Evolutionary conservation across 305 asterid species (phyloP).

Genomic region (Fraxinus floribunda): DNA sequence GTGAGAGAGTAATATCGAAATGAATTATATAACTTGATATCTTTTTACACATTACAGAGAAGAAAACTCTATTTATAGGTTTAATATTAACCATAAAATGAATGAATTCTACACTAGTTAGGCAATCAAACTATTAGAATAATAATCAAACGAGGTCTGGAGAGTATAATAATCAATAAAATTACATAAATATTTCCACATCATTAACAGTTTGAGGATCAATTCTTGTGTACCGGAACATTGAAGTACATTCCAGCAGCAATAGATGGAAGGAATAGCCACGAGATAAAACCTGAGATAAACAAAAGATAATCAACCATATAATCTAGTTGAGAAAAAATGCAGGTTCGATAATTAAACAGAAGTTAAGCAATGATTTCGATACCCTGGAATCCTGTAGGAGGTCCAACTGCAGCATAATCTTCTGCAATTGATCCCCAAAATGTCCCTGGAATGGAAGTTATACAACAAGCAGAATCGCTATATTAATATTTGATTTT

Average conservation of each 20-base stretch:
- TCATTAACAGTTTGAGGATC: not conserved
- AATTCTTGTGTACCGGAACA: constrained; percentile 49
- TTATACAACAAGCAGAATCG: not conserved
- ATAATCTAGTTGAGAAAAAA: not conserved
- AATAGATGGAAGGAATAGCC: constrained; percentile 81
- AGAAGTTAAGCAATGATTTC: not conserved
- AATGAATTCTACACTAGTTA: not conserved
- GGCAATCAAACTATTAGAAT: not conserved
- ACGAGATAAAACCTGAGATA: constrained; percentile 62
- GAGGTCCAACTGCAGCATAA: constrained; percentile 72
- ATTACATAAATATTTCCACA: not conserved
- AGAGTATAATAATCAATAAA: not conserved
- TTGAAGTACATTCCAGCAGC: constrained; percentile 70
- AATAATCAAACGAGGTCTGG: not conserved
- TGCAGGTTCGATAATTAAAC: not conserved
- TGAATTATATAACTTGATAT: not conserved
- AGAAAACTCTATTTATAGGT: not conserved
- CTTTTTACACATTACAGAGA: not conserved
- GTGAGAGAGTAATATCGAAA: not conserved
- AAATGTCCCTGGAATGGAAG: constrained; percentile 47
- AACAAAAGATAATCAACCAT: not conserved
- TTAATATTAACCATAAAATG: not conserved
- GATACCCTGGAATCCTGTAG: constrained; percentile 81
- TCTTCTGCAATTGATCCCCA: constrained; percentile 81
- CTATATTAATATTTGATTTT: not conserved